These are phyloP conservation scores for Amoebophrya sp. DNA, from an alignment of 169 alveolate species.

Conservation along the genomic window DNA sequence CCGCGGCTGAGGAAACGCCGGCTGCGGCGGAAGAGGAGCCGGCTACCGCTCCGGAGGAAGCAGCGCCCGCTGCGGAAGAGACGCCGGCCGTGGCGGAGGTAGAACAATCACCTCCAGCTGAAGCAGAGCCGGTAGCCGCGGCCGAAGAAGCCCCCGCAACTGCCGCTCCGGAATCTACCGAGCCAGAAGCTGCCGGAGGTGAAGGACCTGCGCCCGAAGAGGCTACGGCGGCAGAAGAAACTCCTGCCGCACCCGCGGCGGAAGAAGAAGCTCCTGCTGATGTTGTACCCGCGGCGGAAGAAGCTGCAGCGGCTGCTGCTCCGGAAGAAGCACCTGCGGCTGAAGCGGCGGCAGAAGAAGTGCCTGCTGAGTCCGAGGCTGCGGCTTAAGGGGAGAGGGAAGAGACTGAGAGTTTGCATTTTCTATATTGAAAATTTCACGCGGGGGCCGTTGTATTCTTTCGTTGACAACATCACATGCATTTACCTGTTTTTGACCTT, in stretches of 20 bases:
- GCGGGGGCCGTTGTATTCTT: too few species aligned
- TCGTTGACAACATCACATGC: too few species aligned
- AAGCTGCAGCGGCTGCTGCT: not conserved
- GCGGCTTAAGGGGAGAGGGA: not conserved
- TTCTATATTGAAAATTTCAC: too few species aligned
- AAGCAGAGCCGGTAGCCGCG: not conserved
- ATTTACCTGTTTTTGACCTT: too few species aligned
- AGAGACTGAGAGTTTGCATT: too few species aligned
- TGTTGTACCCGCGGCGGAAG: not conserved
- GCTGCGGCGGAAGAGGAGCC: not conserved
- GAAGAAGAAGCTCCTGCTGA: not conserved
- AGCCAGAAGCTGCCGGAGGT: not conserved
- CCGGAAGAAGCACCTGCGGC: not conserved
- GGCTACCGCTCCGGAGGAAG: not conserved
- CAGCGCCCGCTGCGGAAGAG: not conserved
- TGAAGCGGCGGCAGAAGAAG: not conserved
- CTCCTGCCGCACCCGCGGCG: too few species aligned
- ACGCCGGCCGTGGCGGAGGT: not conserved
- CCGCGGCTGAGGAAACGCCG: not conserved
- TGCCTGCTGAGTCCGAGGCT: not conserved
- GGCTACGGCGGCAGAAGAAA: not conserved
- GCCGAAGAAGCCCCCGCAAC: not conserved
- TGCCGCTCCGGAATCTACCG: not conserved
- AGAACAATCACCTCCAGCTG: not conserved
- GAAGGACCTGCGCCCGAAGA: not conserved